Conservation (phyloP, 2,329 filamentous ascomycete genomes). For the Leptographium procerum region DNA sequence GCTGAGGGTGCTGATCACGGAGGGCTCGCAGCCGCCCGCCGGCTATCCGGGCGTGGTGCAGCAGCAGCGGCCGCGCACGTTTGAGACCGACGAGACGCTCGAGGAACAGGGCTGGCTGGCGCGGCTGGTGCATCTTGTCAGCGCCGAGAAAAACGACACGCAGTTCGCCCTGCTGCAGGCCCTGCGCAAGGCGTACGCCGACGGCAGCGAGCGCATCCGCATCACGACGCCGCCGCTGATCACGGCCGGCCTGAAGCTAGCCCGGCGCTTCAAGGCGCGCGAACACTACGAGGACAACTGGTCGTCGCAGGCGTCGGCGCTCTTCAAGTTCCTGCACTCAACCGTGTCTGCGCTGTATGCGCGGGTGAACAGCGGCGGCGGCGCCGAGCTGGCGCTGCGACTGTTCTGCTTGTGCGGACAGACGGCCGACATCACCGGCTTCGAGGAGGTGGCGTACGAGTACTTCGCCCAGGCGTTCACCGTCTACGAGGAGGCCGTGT, state of each 20-base stretch:
- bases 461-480: conserved; percentile 98
- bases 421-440: conserved; percentile 79
- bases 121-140: conserved; percentile 77
- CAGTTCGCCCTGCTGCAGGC: conserved; percentile 91
- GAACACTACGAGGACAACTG: conserved; percentile 68
- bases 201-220: conserved; percentile 90
- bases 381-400: conserved; percentile 78
- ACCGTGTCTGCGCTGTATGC: conserved; percentile 78
- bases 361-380: conserved; percentile 57
- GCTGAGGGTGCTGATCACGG: conserved; percentile 82
- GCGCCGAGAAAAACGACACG: conserved; percentile 76
- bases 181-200: conserved; percentile 72
- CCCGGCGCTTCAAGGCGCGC: conserved; percentile 74
- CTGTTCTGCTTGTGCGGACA: conserved; percentile 88
- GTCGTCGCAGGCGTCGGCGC: conserved; percentile 55
- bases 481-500: conserved; percentile 92
- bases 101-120: conserved; percentile 98
- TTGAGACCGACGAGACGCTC: conserved; percentile 92
- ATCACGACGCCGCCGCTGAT: conserved; percentile 91
- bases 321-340: conserved; percentile 94
- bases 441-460: conserved; percentile 94
- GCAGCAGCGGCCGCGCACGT: conserved; percentile 51
- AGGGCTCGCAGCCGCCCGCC: conserved; percentile 72
- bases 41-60: conserved; percentile 77
- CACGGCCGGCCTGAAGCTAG: conserved; percentile 80